phyloP scores from a whole-genome alignment of 768 basidiomycete genomes.

The Mycena polygramma region DNA sequence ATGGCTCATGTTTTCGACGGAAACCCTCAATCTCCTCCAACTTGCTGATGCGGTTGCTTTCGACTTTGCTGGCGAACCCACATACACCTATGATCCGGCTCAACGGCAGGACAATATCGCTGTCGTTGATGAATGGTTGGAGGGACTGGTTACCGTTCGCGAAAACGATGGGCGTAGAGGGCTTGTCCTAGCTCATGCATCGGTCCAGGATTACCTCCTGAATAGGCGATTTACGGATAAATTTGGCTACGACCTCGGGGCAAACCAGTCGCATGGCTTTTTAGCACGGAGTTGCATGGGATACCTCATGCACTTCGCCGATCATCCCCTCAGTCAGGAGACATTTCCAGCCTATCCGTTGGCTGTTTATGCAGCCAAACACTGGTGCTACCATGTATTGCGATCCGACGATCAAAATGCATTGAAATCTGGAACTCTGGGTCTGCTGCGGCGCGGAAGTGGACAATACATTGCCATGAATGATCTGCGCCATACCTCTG shows the following conservation, averaged over 20 bases:
- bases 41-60: constrained; percentile 19
- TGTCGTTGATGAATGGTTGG: constrained; percentile 15
- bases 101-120: neutral
- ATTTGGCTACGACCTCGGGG: constrained; percentile 5
- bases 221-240: neutral
- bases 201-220: constrained; percentile 23
- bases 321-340: neutral
- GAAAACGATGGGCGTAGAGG: neutral
- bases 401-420: neutral
- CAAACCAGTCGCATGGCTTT: constrained; percentile 2
- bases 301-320: constrained; percentile 10
- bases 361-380: neutral
- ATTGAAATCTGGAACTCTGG: neutral
- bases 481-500: neutral
- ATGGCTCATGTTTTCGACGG: constrained; percentile 3
- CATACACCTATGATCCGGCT: constrained; percentile 7
- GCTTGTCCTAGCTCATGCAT: constrained; percentile 9
- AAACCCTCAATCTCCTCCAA: too few species aligned
- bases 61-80: neutral
- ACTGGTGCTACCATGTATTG: constrained; percentile 21
- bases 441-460: constrained; percentile 9
- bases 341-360: neutral
- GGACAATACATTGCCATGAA: constrained; percentile 11
- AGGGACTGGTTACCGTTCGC: constrained; percentile 4
- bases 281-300: constrained; percentile 9